Evolutionary conservation across 2,329 filamentous ascomycete species (phyloP).

Genomic region (Neopestalotiopsis clavispora): DNA sequence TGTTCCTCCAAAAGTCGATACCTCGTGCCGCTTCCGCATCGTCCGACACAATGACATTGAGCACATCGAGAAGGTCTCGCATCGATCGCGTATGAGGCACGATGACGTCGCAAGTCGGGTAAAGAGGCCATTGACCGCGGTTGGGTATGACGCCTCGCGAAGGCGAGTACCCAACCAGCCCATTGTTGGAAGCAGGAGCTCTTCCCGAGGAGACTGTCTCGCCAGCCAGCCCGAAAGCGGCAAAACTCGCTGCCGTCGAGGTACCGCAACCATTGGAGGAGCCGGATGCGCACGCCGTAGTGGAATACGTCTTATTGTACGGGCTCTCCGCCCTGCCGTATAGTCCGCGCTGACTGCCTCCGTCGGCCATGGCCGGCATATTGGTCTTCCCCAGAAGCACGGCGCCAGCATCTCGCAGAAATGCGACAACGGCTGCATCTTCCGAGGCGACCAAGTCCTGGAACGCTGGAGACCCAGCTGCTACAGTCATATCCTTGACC

Average conservation of each 20-base stretch:
- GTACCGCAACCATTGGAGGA: conserved; percentile 62
- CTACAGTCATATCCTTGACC: conserved; percentile 56
- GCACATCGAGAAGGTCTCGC: conserved; percentile 52
- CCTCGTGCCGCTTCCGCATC: conserved; percentile 35
- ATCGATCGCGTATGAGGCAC: conserved; percentile 58
- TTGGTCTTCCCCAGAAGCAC: conserved; percentile 61
- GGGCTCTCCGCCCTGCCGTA: conserved; percentile 62
- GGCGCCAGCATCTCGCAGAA: conserved; percentile 52
- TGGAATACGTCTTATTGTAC: conserved; percentile 57
- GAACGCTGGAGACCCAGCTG: conserved; percentile 60
- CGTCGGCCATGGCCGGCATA: conserved; percentile 64
- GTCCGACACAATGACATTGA: conserved; percentile 50
- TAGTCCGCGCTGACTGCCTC: conserved; percentile 61
- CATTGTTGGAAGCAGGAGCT: conserved; percentile 62
- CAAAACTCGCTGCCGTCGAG: conserved; percentile 54
- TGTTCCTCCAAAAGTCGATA: conserved; percentile 1
- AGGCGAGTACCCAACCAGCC: conserved; percentile 59
- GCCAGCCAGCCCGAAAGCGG: conserved; percentile 56
- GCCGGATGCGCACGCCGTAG: conserved; percentile 60
- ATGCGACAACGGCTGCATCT: conserved; percentile 55
- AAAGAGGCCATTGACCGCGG: conserved; percentile 59
- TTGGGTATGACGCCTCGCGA: conserved; percentile 56
- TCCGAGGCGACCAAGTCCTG: conserved; percentile 51
- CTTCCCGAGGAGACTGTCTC: conserved; percentile 63
- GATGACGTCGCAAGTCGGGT: conserved; percentile 59